phyloP scores from a whole-genome alignment of 306 rosid species.

The Gynostemma pentaphyllum region DNA sequence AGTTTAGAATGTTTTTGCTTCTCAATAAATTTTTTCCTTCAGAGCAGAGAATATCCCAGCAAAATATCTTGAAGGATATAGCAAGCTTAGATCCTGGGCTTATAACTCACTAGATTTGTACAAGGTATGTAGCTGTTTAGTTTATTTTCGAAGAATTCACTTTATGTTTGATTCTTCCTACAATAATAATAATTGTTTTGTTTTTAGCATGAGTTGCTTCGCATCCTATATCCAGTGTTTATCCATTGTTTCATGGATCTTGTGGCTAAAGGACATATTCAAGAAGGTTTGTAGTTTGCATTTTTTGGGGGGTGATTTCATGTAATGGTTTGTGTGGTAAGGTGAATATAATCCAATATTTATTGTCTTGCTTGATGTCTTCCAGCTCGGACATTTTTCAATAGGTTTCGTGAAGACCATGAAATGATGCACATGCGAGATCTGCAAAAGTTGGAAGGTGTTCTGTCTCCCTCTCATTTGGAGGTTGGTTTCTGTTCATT shows the following conservation, averaged over 20 bases:
- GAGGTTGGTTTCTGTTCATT: slow-evolving; percentile 32
- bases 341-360: slow-evolving; percentile 4
- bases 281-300: slow-evolving; percentile 46
- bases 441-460: slow-evolving; percentile 91
- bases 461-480: slow-evolving; percentile 82
- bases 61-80: slow-evolving; percentile 66
- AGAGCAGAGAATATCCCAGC: slow-evolving; percentile 73
- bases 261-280: slow-evolving; percentile 88
- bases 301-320: neutral
- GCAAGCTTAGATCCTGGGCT: slow-evolving; percentile 81
- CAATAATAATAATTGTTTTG: neutral
- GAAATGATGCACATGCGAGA: slow-evolving; percentile 77
- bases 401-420: slow-evolving; percentile 78
- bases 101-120: slow-evolving; percentile 66
- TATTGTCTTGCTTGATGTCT: slow-evolving; percentile 14
- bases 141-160: neutral
- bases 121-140: slow-evolving; percentile 32
- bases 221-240: slow-evolving; percentile 91
- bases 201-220: slow-evolving; percentile 89
- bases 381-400: slow-evolving; percentile 72
- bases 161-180: neutral
- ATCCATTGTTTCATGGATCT: slow-evolving; percentile 95
- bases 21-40: neutral
- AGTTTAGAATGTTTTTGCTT: neutral
- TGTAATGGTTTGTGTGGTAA: neutral